These are phyloP conservation scores for Aspergillus nidulans DNA, from an alignment of 495 filamentous ascomycete species.

Conservation along the genomic window DNA sequence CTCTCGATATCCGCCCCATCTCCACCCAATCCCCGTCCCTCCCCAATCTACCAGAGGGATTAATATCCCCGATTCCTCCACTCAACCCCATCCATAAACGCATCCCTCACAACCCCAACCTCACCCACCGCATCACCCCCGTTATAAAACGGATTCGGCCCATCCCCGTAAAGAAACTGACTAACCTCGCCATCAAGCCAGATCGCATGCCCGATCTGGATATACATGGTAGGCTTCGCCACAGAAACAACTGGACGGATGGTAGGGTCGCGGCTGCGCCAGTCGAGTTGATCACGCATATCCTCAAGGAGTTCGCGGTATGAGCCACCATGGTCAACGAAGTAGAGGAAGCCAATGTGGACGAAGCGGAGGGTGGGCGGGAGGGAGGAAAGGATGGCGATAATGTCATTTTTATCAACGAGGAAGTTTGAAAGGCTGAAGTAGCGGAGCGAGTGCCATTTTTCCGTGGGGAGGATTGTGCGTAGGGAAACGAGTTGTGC, in stretches of 20 bases:
- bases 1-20: not conserved
- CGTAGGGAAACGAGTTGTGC: conserved; percentile 11
- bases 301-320: conserved; percentile 10
- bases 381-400: conserved; percentile 14
- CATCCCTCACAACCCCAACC: not conserved
- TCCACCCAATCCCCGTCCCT: not conserved
- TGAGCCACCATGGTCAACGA: conserved; percentile 11
- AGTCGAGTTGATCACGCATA: conserved; percentile 10
- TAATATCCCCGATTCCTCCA: not conserved
- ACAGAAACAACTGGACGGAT: conserved; percentile 3
- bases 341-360: conserved; percentile 15
- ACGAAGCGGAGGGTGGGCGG: conserved; percentile 13
- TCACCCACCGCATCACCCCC: not conserved
- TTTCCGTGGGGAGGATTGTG: conserved; percentile 19
- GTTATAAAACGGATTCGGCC: conserved; percentile 5
- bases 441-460: conserved; percentile 21
- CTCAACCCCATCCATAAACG: conserved; percentile 2
- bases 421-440: conserved; percentile 24
- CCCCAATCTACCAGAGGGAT: too few species aligned
- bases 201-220: not conserved
- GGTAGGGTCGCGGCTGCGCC: conserved; percentile 3
- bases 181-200: conserved; percentile 7
- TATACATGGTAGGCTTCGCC: not conserved
- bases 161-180: conserved; percentile 6
- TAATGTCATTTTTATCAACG: conserved; percentile 14